A percentile compares a stretch with the other conserved stretches of the same genome.
phyloP scores from a whole-genome alignment of 805 yeast genomes.

The Blastobotrys terrestris region DNA sequence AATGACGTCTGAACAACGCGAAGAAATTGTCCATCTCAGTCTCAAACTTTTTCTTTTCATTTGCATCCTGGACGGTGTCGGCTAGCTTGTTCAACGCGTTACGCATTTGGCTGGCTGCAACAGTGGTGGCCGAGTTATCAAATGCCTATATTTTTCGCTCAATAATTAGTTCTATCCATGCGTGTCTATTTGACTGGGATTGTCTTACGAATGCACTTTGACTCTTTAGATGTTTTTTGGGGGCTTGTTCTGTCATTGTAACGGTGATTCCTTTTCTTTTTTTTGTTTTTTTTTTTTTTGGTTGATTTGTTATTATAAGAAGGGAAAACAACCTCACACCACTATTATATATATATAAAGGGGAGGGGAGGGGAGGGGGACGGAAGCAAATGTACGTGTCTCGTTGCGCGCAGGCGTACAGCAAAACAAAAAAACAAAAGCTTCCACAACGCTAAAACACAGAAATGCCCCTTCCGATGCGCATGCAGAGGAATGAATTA shows the following conservation, averaged over 20 bases:
- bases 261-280: too few relatives aligned
- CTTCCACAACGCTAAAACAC: not conserved
- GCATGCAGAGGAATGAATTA: too few relatives aligned
- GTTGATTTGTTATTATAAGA: not conserved
- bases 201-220: slow-evolving; percentile 60
- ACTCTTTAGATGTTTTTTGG: slow-evolving; percentile 60
- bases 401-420: not conserved
- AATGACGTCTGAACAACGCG: slow-evolving; percentile 85
- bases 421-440: not conserved
- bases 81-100: slow-evolving; percentile 86
- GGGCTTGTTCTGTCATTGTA: slow-evolving; percentile 6
- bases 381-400: not conserved
- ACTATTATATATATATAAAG: not conserved
- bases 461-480: too few relatives aligned
- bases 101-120: slow-evolving; percentile 97
- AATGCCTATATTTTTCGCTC: slow-evolving; percentile 56
- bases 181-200: not conserved
- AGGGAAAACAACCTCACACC: not conserved
- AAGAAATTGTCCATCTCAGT: slow-evolving; percentile 92
- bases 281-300: not conserved
- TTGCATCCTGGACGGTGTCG: slow-evolving; percentile 60
- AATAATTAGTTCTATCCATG: not conserved
- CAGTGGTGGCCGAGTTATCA: slow-evolving; percentile 89
- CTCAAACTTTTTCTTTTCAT: slow-evolving; percentile 54
- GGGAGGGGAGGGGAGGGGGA: too few relatives aligned